A percentile compares a stretch with the other conserved stretches of the same genome.
These are phyloP conservation scores for Puccinia horiana DNA, from an alignment of 1,284 basidiomycete genomes.

Conservation along the genomic window DNA sequence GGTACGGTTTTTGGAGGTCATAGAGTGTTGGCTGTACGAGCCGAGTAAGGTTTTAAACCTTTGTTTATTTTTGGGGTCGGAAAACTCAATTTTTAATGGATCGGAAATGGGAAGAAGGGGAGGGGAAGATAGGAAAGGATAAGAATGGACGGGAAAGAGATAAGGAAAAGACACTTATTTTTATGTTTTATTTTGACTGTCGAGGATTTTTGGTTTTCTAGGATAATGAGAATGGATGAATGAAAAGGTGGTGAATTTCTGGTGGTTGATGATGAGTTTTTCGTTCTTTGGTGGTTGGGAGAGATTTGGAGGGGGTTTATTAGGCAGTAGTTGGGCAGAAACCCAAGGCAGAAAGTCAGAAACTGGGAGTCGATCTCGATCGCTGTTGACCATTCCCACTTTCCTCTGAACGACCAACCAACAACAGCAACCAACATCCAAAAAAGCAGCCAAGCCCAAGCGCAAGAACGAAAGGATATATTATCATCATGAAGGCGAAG, in stretches of 20 bases:
- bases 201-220: background rate
- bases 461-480: no score
- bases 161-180: no score
- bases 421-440: background rate
- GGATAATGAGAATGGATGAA: no score
- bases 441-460: background rate
- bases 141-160: no score
- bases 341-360: background rate
- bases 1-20: background rate
- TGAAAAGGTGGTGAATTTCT: no score
- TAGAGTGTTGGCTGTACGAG: background rate
- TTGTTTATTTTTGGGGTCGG: background rate
- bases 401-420: background rate
- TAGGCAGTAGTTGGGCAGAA: background rate
- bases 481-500: conserved; percentile 69
- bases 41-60: background rate
- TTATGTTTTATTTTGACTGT: background rate
- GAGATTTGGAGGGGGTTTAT: no score
- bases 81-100: background rate
- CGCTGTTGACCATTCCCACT: background rate
- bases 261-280: no score
- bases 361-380: background rate
- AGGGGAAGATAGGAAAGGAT: background rate
- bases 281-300: background rate
- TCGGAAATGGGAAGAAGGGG: background rate